A percentile compares a stretch with the other conserved stretches of the same genome.
These are phyloP conservation scores for Cotoneaster glaucophyllus DNA, from an alignment of 306 rosid genomes.

Conservation along the genomic window DNA sequence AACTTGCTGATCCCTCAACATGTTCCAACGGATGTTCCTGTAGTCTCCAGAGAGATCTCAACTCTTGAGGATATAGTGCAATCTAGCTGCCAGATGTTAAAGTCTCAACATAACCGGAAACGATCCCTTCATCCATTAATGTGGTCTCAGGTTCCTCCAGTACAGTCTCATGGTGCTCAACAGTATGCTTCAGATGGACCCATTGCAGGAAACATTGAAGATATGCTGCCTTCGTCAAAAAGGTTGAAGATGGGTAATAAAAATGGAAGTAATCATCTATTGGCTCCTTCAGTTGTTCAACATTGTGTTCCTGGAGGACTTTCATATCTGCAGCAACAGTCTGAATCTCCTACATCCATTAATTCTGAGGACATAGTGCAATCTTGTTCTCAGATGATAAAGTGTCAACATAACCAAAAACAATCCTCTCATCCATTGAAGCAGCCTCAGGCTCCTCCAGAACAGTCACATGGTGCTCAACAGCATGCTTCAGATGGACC, in stretches of 20 bases:
- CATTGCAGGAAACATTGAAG: slow-evolving; percentile 8
- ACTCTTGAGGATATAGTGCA: slow-evolving; percentile 16
- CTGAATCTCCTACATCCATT: slow-evolving; percentile 16
- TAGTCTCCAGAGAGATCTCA: slow-evolving; percentile 5
- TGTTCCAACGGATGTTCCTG: slow-evolving; percentile 4
- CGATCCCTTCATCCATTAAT: neutral
- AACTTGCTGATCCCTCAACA: slow-evolving; percentile 14
- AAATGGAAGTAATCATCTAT: slow-evolving; percentile 1
- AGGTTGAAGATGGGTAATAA: slow-evolving; percentile 17
- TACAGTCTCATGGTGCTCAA: slow-evolving; percentile 1
- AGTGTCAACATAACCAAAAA: slow-evolving; percentile 5
- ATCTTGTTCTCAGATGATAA: slow-evolving; percentile 5
- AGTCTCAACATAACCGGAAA: slow-evolving; percentile 6
- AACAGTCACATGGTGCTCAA: slow-evolving; percentile 5
- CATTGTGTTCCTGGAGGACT: slow-evolving; percentile 9
- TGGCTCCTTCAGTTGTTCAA: slow-evolving; percentile 7
- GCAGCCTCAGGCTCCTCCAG: slow-evolving; percentile 7
- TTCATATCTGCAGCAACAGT: slow-evolving; percentile 17
- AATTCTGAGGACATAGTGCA: slow-evolving; percentile 15
- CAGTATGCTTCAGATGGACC: neutral
- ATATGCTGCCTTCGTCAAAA: slow-evolving; percentile 11
- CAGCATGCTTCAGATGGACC: neutral
- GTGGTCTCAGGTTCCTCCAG: slow-evolving; percentile 4
- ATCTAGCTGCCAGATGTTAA: slow-evolving; percentile 5
- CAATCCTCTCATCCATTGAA: neutral